A percentile compares a stretch with the other conserved stretches of the same genome.
Evolutionary conservation across 768 basidiomycete genomes (phyloP).

Genomic region (Hortiboletus campestris): DNA sequence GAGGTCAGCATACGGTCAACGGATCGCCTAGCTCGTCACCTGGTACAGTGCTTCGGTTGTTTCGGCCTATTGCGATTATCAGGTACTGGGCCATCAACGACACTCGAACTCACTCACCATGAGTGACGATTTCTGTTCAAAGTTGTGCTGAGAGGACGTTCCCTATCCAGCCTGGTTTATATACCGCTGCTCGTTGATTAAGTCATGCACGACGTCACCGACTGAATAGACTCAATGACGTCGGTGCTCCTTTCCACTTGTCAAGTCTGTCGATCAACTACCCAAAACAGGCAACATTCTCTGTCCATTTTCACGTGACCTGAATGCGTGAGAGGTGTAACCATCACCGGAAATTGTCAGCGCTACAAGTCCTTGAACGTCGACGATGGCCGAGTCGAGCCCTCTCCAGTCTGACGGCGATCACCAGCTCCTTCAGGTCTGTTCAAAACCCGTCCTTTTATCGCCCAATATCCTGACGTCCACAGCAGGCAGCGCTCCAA

Average conservation of each 20-base stretch:
- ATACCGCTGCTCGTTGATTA: conserved; percentile 5
- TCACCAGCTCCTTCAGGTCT: conserved; percentile 22
- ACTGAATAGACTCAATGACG: conserved; percentile 10
- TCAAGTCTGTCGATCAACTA: no score
- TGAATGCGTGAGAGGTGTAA: background rate
- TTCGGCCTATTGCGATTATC: conserved; percentile 17
- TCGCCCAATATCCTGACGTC: background rate
- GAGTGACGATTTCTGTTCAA: background rate
- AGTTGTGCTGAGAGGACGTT: background rate
- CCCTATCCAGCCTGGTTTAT: conserved; percentile 4
- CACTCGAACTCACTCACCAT: conserved; percentile 9
- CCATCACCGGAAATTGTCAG: no score
- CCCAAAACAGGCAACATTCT: background rate
- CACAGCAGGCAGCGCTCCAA: conserved; percentile 23
- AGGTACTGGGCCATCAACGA: background rate
- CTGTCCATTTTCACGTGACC: background rate
- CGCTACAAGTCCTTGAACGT: background rate
- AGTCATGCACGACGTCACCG: conserved; percentile 22
- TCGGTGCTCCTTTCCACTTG: conserved; percentile 11
- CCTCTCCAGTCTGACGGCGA: conserved; percentile 23
- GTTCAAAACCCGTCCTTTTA: background rate
- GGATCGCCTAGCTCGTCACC: conserved; percentile 7
- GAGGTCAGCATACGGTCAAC: background rate
- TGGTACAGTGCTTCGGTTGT: conserved; percentile 19
- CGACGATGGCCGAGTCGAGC: conserved; percentile 29